These are phyloP conservation scores for Neofusicoccum kwambonambiense DNA, from an alignment of 2,329 filamentous ascomycete genomes.

Conservation along the genomic window DNA sequence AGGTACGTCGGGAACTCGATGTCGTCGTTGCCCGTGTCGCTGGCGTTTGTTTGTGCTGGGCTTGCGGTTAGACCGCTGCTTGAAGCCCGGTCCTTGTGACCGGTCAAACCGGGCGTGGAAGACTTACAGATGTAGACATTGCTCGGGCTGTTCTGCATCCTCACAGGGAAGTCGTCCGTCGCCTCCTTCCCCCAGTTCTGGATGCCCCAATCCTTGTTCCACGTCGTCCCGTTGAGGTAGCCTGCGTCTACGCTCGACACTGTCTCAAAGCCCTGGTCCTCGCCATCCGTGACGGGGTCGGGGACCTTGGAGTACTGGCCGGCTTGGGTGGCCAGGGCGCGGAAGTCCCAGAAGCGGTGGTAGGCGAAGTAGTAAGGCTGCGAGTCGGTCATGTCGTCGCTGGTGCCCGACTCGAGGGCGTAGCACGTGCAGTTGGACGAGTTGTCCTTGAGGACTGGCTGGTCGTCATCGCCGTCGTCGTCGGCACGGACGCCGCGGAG, in stretches of 20 bases:
- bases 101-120: too few relatives aligned
- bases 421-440: slow-evolving; percentile 48
- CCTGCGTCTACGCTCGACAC: slow-evolving; percentile 25
- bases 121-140: slow-evolving; percentile 46
- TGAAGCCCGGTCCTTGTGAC: background rate
- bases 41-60: slow-evolving; percentile 23
- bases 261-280: slow-evolving; percentile 21
- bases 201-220: slow-evolving; percentile 40
- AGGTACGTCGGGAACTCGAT: slow-evolving; percentile 41
- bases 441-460: slow-evolving; percentile 31
- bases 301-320: slow-evolving; percentile 27
- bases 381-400: slow-evolving; percentile 30
- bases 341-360: slow-evolving; percentile 54
- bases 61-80: background rate
- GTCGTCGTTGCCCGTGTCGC: slow-evolving; percentile 28
- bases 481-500: background rate
- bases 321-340: slow-evolving; percentile 38
- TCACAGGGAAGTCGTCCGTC: slow-evolving; percentile 37
- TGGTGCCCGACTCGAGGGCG: slow-evolving; percentile 43
- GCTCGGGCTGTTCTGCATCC: slow-evolving; percentile 46
- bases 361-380: slow-evolving; percentile 47
- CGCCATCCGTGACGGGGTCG: slow-evolving; percentile 27
- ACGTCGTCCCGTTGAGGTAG: slow-evolving; percentile 34
- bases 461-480: background rate
- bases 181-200: slow-evolving; percentile 47